Conservation (phyloP, 2,329 filamentous ascomycete genomes). For the Epichloe sp. region DNA sequence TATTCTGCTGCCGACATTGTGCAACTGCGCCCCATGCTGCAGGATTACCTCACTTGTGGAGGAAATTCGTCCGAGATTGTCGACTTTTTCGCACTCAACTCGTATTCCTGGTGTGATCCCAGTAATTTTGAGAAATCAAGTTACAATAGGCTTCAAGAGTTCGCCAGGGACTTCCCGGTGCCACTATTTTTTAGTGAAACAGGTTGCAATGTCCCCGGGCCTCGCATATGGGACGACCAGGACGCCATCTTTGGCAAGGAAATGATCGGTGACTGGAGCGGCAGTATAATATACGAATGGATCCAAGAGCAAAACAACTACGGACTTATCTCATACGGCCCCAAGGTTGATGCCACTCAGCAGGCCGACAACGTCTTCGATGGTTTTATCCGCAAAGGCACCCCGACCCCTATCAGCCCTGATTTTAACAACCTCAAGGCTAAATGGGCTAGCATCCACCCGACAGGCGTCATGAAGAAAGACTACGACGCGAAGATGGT, state of each 20-base stretch:
- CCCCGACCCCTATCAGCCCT: conserved; percentile 57
- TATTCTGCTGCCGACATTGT: conserved; percentile 82
- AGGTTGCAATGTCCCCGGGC: conserved; percentile 57
- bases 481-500: conserved; percentile 50
- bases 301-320: conserved; percentile 75
- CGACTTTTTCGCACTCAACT: conserved; percentile 79
- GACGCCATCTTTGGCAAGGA: conserved; percentile 59
- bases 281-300: conserved; percentile 82
- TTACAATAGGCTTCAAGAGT: conserved; percentile 54
- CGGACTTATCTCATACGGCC: conserved; percentile 65
- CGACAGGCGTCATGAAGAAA: conserved; percentile 52
- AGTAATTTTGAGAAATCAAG: conserved; percentile 48
- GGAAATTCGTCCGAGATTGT: conserved; percentile 53
- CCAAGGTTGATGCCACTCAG: conserved; percentile 35
- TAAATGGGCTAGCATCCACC: conserved; percentile 61
- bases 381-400: conserved; percentile 58
- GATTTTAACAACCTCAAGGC: conserved; percentile 68
- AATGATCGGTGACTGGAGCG: conserved; percentile 61
- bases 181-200: conserved; percentile 89
- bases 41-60: conserved; percentile 68
- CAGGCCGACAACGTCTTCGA: conserved; percentile 44
- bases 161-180: conserved; percentile 59
- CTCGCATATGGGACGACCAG: conserved; percentile 58
- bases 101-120: conserved; percentile 67
- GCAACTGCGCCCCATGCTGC: conserved; percentile 46